Evolutionary conservation across 768 basidiomycete genomes (phyloP).

Genomic region (Tylopilus cervinicoccineus): DNA sequence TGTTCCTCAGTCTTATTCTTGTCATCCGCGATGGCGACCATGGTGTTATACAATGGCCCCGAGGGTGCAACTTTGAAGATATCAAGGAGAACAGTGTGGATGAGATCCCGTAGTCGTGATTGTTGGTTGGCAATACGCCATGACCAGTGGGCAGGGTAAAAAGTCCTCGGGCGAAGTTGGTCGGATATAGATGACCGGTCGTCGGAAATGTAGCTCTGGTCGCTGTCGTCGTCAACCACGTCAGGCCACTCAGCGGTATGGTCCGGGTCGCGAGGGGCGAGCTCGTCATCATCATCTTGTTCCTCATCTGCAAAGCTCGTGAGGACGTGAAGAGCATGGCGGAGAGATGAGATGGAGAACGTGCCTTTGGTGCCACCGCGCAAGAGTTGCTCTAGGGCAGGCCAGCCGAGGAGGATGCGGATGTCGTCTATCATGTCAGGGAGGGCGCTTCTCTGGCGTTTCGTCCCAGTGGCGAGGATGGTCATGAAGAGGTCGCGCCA

Average conservation of each 20-base stretch:
- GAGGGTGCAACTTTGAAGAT: constrained; percentile 54
- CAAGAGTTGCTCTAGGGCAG: constrained; percentile 47
- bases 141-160: constrained; percentile 53
- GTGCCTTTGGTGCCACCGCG: constrained; percentile 48
- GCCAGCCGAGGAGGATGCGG: constrained; percentile 47
- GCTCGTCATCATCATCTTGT: constrained; percentile 26
- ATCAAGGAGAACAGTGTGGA: constrained; percentile 41
- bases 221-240: constrained; percentile 32
- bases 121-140: constrained; percentile 38
- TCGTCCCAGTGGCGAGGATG: constrained; percentile 40
- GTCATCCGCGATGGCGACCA: constrained; percentile 38
- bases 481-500: constrained; percentile 68
- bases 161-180: constrained; percentile 27
- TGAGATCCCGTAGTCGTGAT: constrained; percentile 37
- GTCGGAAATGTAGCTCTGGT: constrained; percentile 25
- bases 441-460: constrained; percentile 31
- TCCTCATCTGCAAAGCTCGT: constrained; percentile 9
- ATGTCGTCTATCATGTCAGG: constrained; percentile 60
- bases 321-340: background rate
- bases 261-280: background rate
- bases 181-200: constrained; percentile 20
- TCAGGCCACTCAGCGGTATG: background rate
- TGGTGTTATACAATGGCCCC: constrained; percentile 39
- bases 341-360: constrained; percentile 9
- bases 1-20: constrained; percentile 30